These are phyloP conservation scores for Whalleya microplaca DNA, from an alignment of 2,329 filamentous ascomycete genomes.

Conservation along the genomic window DNA sequence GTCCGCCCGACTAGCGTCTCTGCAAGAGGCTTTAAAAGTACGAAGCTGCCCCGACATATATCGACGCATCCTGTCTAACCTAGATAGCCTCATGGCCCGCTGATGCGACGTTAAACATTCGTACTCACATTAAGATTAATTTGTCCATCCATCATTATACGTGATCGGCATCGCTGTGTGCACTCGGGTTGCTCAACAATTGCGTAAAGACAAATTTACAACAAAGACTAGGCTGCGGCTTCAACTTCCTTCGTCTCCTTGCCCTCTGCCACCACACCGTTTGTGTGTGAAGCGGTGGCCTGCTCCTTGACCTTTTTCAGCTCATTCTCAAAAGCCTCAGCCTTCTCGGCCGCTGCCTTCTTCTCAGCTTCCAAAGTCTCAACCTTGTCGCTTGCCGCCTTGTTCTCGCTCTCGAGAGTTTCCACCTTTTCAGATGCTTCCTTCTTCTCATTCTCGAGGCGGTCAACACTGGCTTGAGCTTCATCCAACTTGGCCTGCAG, in stretches of 20 bases:
- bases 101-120: slow-evolving; percentile 7
- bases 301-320: slow-evolving; percentile 23
- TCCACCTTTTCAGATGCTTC: slow-evolving; percentile 21
- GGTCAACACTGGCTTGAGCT: slow-evolving; percentile 21
- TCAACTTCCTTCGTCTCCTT: slow-evolving; percentile 15
- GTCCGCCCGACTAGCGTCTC: not conserved
- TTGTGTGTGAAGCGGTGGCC: slow-evolving; percentile 9
- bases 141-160: slow-evolving; percentile 14
- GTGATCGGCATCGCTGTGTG: slow-evolving; percentile 15
- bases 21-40: not conserved
- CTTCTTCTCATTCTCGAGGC: slow-evolving; percentile 33
- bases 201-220: slow-evolving; percentile 11
- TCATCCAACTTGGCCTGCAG: slow-evolving; percentile 24
- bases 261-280: slow-evolving; percentile 8
- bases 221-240: slow-evolving; percentile 13
- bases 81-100: not conserved
- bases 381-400: slow-evolving; percentile 20
- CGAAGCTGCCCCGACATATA: not conserved
- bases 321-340: not conserved
- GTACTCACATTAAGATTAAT: slow-evolving; percentile 34
- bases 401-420: slow-evolving; percentile 27
- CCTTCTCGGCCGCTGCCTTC: slow-evolving; percentile 7
- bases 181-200: slow-evolving; percentile 16
- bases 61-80: not conserved
- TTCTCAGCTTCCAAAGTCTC: slow-evolving; percentile 1